Conservation (phyloP, 805 yeast species). For the Helenozyma rhizophorensis region DNA sequence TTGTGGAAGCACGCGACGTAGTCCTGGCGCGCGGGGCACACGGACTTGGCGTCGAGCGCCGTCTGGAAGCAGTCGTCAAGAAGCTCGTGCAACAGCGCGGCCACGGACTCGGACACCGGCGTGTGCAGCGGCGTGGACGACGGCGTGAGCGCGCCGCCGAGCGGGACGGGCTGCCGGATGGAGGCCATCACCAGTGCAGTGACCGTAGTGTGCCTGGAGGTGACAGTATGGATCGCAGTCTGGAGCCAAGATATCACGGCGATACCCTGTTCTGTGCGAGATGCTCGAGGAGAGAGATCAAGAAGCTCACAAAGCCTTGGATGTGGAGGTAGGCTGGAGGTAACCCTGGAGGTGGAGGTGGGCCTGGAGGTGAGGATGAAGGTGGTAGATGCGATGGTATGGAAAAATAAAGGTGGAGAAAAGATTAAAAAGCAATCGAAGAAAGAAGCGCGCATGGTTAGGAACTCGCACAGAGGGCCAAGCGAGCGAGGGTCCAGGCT, state of each 20-base stretch:
- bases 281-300: too few species aligned
- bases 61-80: constrained; percentile 29
- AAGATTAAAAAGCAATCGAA: not conserved
- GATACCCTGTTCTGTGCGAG: too few species aligned
- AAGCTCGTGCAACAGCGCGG: constrained; percentile 24
- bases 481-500: too few species aligned
- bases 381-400: not conserved
- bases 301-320: too few species aligned
- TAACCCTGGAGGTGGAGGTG: too few species aligned
- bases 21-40: constrained; percentile 11
- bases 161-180: too few species aligned
- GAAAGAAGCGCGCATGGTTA: not conserved
- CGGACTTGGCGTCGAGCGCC: constrained; percentile 17
- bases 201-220: too few species aligned
- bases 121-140: constrained; percentile 1
- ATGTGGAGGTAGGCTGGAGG: too few species aligned
- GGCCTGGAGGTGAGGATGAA: not conserved
- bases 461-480: too few species aligned
- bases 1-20: constrained; percentile 27
- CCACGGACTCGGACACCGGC: constrained; percentile 3
- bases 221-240: too few species aligned
- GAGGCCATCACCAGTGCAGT: too few species aligned
- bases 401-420: not conserved
- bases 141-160: not conserved
- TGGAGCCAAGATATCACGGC: too few species aligned